A percentile compares a stretch with the other conserved stretches of the same genome.
phyloP scores from a whole-genome alignment of 345 rosid species.

The Geranium rotundifolium region DNA sequence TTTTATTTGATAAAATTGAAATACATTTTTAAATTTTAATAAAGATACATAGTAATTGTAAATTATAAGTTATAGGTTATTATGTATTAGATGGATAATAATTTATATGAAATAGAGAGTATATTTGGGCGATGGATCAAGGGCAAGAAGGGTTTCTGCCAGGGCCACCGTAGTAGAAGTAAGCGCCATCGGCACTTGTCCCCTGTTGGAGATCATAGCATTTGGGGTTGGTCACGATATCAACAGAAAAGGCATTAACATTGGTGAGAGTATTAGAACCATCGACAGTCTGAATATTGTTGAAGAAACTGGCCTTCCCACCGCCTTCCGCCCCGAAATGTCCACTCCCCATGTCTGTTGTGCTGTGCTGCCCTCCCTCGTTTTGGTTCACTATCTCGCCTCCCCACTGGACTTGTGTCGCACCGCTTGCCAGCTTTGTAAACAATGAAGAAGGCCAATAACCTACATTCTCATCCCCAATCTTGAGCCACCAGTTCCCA shows the following conservation, averaged over 20 bases:
- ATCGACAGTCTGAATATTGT: not conserved
- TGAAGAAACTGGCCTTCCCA: conserved; percentile 4
- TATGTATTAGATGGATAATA: no score
- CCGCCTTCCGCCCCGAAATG: conserved; percentile 5
- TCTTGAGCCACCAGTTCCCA: conserved; percentile 7
- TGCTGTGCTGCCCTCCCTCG: not conserved
- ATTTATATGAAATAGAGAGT: no score
- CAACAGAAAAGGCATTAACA: not conserved
- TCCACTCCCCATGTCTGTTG: conserved; percentile 14
- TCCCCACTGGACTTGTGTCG: not conserved
- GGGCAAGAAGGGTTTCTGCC: no score
- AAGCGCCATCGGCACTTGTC: no score
- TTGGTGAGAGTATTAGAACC: not conserved
- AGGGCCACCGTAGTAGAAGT: no score
- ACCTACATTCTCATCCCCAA: not conserved
- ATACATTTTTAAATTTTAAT: no score
- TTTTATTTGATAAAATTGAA: no score
- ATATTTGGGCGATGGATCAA: no score
- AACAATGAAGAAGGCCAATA: conserved; percentile 9
- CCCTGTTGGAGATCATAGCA: no score
- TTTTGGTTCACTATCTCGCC: not conserved
- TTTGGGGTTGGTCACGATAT: no score
- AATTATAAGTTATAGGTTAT: no score
- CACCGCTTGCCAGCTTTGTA: not conserved
- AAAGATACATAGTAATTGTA: no score